Evolutionary conservation across 768 basidiomycete genomes (phyloP).

Genomic region (Rhizopogon sp.): DNA sequence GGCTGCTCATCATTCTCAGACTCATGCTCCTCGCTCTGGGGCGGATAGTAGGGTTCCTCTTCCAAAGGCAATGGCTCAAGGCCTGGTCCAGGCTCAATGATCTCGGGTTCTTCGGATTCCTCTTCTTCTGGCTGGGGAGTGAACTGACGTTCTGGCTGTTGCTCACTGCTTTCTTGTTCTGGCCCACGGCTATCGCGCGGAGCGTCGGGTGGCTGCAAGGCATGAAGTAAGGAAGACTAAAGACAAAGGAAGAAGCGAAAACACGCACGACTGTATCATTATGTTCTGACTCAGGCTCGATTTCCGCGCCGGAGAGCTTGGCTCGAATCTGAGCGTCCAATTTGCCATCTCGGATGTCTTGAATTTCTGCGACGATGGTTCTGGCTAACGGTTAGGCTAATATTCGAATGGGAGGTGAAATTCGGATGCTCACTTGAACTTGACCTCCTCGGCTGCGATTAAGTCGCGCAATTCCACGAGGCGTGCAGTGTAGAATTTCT

Average conservation of each 20-base stretch:
- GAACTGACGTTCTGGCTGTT: not conserved
- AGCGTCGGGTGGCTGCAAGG: not conserved
- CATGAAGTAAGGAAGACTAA: not conserved
- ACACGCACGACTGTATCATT: not conserved
- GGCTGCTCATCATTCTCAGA: not conserved
- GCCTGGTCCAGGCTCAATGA: not conserved
- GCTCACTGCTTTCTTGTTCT: not conserved
- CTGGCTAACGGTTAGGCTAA: slow-evolving; percentile 28
- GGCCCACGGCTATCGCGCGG: not conserved
- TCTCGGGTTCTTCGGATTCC: not conserved
- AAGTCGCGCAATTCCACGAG: slow-evolving; percentile 67
- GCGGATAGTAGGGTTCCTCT: not conserved
- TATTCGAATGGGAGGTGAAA: not conserved
- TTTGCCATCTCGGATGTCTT: slow-evolving; percentile 63
- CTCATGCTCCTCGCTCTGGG: not conserved
- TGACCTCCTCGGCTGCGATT: slow-evolving; percentile 67
- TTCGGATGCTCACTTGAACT: slow-evolving; percentile 60
- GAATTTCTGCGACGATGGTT: slow-evolving; percentile 65
- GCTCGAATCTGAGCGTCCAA: slow-evolving; percentile 52
- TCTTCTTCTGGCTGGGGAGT: not conserved
- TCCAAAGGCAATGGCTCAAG: not conserved
- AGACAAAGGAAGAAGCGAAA: not conserved
- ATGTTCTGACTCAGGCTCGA: not conserved
- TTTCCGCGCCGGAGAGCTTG: slow-evolving; percentile 19
- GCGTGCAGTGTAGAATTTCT: slow-evolving; percentile 66